Evolutionary conservation across 148 eudicot species (phyloP).

Genomic region (Silene uniflora): DNA sequence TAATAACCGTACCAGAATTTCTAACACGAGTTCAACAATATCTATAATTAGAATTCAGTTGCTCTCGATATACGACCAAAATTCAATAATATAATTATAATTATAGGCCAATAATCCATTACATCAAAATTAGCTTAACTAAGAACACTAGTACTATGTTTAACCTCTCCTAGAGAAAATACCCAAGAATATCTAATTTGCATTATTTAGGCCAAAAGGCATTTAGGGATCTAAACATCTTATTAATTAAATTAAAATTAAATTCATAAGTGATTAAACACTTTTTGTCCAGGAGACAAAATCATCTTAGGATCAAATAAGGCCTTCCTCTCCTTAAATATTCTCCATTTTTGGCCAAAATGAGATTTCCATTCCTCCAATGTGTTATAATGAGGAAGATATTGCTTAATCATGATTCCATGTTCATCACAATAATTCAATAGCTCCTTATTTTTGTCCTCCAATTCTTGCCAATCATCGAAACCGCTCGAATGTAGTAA

Average conservation of each 20-base stretch:
- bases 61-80: too few relatives aligned
- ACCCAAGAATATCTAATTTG: not conserved
- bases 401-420: slow-evolving; percentile 61
- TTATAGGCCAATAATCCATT: too few relatives aligned
- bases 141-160: not conserved
- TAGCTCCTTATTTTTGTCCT: slow-evolving; percentile 48
- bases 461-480: slow-evolving; percentile 40
- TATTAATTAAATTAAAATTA: too few relatives aligned
- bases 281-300: slow-evolving; percentile 77
- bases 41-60: too few relatives aligned
- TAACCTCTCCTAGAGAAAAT: not conserved
- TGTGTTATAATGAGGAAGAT: slow-evolving; percentile 62
- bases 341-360: slow-evolving; percentile 69
- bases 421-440: slow-evolving; percentile 47
- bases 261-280: slow-evolving; percentile 40
- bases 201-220: not conserved
- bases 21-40: too few relatives aligned
- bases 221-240: not conserved
- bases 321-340: slow-evolving; percentile 45
- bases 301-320: slow-evolving; percentile 82
- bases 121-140: too few relatives aligned
- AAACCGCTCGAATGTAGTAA: slow-evolving; percentile 51
- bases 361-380: slow-evolving; percentile 66
- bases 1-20: too few relatives aligned
- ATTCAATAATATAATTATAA: too few relatives aligned